Evolutionary conservation across 768 basidiomycete genomes (phyloP), one percentile per base, ranked within the genome.

Genomic region (Naganishia antarctica): DNA sequence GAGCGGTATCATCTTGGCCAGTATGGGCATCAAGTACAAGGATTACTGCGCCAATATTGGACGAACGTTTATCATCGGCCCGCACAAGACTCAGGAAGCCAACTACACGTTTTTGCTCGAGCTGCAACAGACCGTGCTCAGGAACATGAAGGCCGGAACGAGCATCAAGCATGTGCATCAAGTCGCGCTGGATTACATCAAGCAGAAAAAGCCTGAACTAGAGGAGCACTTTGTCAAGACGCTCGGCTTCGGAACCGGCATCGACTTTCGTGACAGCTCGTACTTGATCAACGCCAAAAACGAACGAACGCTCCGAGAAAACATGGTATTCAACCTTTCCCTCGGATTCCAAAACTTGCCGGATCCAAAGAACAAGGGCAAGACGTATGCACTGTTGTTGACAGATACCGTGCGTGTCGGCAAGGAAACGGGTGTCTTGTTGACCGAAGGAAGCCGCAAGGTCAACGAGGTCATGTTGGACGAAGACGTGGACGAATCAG

Each of bases 41-140:
- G 87, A 86, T 0, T 98, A 99, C 70, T 91, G 91, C 73, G 85
- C 89, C 29, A 94, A 91, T 75, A 84, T 97, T 68, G 92, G 90
- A 4, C 83, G 94, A 46, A 97, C 90, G 1, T 93, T 96, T 78
- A 89, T 97, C 70, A 92, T 98, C 41, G 91, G 91, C 73, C 94
- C 94, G 1, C 86, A 86, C 68, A 86, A 88, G 93, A 86, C 88
- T 61, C 94, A 98, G 87, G 91, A 97, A 80, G 82, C 84, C 4
- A 86, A 90, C 68, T 97, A 96, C 76, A 82, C 82, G 44, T 80
- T 92, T 21, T 81, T 98, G 47, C 76, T 92, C 18, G 82, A 85
- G 12, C 78, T 97, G 23, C 91, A 98, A 74, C 76, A 83, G 13
- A 89, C 90, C 69, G 79, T 93, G 11, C 75, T 93, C 18, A 80